A percentile compares a stretch with the other conserved stretches of the same genome.
These are phyloP conservation scores for Alnus glutinosa DNA, from an alignment of 306 rosid genomes.

Conservation along the genomic window DNA sequence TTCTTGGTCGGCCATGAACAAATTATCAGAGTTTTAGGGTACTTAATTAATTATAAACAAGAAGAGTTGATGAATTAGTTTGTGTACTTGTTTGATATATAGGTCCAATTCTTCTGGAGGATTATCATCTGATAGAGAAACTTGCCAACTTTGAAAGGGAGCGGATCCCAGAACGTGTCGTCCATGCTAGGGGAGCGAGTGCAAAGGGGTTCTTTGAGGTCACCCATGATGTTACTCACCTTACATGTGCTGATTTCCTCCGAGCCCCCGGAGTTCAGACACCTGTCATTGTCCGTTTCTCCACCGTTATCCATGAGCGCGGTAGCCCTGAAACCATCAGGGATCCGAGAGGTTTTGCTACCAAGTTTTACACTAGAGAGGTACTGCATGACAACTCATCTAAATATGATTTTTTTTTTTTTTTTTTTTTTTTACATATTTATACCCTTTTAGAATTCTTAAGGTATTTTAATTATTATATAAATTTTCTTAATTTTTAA, in stretches of 20 bases:
- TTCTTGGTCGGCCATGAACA: too few relatives aligned
- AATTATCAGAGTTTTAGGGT: too few relatives aligned
- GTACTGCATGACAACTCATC: constrained; percentile 32
- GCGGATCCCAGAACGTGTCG: constrained; percentile 91
- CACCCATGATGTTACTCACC: constrained; percentile 83
- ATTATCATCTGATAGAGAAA: constrained; percentile 91
- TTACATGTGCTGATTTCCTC: constrained; percentile 92
- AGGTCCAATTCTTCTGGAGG: constrained; percentile 97
- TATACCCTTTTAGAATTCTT: too few relatives aligned
- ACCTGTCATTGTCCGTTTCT: constrained; percentile 90
- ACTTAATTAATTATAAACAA: too few relatives aligned
- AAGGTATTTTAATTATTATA: too few relatives aligned
- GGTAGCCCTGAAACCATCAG: constrained; percentile 95
- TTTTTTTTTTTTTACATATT: too few relatives aligned
- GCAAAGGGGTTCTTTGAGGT: constrained; percentile 98
- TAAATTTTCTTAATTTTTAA: too few relatives aligned
- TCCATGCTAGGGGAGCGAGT: constrained; percentile 99
- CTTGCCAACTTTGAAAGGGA: constrained; percentile 88
- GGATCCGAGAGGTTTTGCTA: constrained; percentile 87
- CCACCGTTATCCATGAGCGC: constrained; percentile 95
- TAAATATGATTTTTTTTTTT: neutral
- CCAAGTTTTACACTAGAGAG: constrained; percentile 89
- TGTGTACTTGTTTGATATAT: neutral
- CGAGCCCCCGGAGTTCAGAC: constrained; percentile 97
- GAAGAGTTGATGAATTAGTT: too few relatives aligned